phyloP scores from a whole-genome alignment of 2,329 filamentous ascomycete genomes.

The Immersiporthe knoxdaviesiana region DNA sequence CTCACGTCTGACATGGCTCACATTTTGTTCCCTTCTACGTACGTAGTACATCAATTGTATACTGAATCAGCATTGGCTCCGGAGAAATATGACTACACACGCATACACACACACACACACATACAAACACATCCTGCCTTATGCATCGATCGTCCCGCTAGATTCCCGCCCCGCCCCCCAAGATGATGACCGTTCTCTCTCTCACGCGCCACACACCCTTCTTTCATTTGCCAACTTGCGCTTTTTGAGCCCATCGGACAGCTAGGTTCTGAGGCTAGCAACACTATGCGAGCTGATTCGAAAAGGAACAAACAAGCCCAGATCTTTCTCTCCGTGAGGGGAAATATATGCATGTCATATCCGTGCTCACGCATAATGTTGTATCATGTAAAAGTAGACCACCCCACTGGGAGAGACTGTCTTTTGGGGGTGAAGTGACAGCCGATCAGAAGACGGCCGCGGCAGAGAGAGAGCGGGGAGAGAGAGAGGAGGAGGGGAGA shows the following conservation, averaged over 20 bases:
- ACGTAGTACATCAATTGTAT: background rate
- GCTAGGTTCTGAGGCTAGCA: background rate
- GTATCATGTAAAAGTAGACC: background rate
- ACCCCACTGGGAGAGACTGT: too few relatives aligned
- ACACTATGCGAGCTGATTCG: background rate
- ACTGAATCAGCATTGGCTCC: background rate
- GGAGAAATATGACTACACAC: too few relatives aligned
- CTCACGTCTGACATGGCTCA: background rate
- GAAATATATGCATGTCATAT: background rate
- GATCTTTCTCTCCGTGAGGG: background rate
- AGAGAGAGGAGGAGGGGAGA: too few relatives aligned
- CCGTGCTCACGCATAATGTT: background rate
- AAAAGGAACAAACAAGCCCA: background rate
- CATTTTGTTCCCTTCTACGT: background rate
- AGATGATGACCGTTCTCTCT: background rate
- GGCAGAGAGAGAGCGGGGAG: too few relatives aligned
- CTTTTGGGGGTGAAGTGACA: too few relatives aligned
- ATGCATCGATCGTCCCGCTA: background rate
- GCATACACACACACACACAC: background rate
- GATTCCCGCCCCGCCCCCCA: background rate
- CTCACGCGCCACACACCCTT: too few relatives aligned
- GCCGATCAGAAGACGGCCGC: too few relatives aligned
- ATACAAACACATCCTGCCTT: background rate
- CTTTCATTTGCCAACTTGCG: too few relatives aligned
- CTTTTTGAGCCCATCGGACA: background rate